A percentile compares a stretch with the other conserved stretches of the same genome.
phyloP scores from a whole-genome alignment of 2,329 filamentous ascomycete genomes.

The Aotearoamyces nothofagi region DNA sequence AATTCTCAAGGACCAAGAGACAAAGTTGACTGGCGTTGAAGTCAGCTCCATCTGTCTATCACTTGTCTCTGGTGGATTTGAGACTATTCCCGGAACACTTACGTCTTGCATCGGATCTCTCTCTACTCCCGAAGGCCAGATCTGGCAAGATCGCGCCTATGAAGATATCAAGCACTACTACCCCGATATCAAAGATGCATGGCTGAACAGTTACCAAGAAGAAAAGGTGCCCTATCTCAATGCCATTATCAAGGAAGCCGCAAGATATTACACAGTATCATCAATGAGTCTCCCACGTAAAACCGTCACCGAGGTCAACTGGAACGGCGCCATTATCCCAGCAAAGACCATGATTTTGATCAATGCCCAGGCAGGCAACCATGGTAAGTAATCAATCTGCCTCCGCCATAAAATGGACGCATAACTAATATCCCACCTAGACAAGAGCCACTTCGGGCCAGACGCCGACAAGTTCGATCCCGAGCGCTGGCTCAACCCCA shows the following conservation, averaged over 20 bases:
- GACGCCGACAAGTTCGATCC: conserved; percentile 30
- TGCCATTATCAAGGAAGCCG: conserved; percentile 34
- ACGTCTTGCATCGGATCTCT: conserved; percentile 34
- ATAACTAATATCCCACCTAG: conserved; percentile 15
- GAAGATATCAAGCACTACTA: conserved; percentile 33
- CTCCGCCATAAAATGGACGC: neutral
- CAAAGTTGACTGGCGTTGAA: conserved; percentile 34
- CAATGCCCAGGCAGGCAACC: conserved; percentile 38
- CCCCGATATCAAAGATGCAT: conserved; percentile 28
- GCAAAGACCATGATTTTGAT: conserved; percentile 37
- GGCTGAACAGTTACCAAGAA: conserved; percentile 26
- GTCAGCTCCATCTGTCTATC: conserved; percentile 36
- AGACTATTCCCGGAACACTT: conserved; percentile 37
- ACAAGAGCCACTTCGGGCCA: conserved; percentile 31
- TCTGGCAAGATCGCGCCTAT: conserved; percentile 35
- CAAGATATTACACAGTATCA: conserved; percentile 35
- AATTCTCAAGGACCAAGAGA: conserved; percentile 37
- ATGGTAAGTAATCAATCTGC: conserved; percentile 21
- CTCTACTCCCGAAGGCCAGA: conserved; percentile 29
- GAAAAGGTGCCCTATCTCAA: conserved; percentile 32
- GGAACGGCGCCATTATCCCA: conserved; percentile 34
- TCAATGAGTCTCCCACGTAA: conserved; percentile 35
- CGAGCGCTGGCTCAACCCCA: conserved; percentile 27
- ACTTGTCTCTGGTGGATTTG: conserved; percentile 36
- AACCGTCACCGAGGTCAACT: conserved; percentile 31